Conservation (phyloP, 2,329 filamentous ascomycete species). For the Pestalotiopsis sp. region DNA sequence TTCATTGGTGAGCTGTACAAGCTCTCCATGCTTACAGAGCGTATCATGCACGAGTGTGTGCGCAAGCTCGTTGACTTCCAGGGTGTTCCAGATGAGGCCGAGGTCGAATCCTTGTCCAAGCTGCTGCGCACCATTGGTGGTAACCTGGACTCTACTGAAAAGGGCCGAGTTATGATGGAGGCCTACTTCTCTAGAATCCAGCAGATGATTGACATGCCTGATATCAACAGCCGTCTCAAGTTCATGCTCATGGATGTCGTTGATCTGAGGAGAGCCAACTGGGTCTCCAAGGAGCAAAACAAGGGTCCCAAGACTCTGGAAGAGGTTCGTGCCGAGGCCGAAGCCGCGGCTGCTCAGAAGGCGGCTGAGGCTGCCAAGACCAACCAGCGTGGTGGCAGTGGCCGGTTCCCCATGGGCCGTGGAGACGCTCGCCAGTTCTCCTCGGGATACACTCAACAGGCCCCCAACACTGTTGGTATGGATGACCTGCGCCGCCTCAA, state of each 20-base stretch:
- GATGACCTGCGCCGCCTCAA: constrained; percentile 89
- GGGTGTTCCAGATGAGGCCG: constrained; percentile 89
- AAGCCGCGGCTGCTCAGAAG: constrained; percentile 78
- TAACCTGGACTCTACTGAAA: constrained; percentile 82
- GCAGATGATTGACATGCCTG: constrained; percentile 76
- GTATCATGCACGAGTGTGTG: constrained; percentile 99
- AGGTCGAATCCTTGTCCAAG: constrained; percentile 94
- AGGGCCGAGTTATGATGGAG: constrained; percentile 85
- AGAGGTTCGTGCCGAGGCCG: constrained; percentile 82
- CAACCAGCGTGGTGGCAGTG: constrained; percentile 69
- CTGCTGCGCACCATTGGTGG: constrained; percentile 88
- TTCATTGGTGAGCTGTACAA: constrained; percentile 99
- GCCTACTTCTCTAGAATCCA: constrained; percentile 91
- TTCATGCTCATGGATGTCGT: constrained; percentile 98
- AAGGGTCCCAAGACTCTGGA: constrained; percentile 98
- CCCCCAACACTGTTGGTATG: constrained; percentile 85
- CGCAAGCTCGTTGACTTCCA: constrained; percentile 96
- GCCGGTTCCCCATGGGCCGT: constrained; percentile 75
- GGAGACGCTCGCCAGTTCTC: constrained; percentile 88
- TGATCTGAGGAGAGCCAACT: constrained; percentile 77
- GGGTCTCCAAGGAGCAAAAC: constrained; percentile 85
- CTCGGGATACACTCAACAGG: constrained; percentile 69
- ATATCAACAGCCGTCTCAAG: constrained; percentile 82
- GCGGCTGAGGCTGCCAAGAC: constrained; percentile 71
- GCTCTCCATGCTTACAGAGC: constrained; percentile 95